Base-by-base conservation (phyloP, 2,329 filamentous ascomycete species). In the Fusarium sp. region DNA sequence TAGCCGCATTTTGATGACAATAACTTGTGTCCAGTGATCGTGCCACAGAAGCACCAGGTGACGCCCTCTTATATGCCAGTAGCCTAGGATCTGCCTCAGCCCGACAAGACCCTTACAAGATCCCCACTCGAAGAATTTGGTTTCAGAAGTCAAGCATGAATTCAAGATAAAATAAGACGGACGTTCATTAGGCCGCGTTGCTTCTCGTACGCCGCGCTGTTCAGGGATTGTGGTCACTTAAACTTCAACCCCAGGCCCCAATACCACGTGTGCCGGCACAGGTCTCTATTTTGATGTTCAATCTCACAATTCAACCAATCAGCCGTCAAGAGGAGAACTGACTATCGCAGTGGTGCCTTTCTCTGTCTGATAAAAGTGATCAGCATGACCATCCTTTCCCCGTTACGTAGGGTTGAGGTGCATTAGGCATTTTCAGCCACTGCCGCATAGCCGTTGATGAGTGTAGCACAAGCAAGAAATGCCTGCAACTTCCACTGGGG, bases 311-410 rank as follows among this genome's bases (percentile, higher is more conserved):
- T 8, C 2, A 14, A 48, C 14, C 23, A 48, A 25, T 25, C 5
- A 25, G 7, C 23, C 23, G 16, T 9, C 14, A 16, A 18, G 7
- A 16, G 2, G 3, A 18, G 43, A 8, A 5, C 43, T 25, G 5
- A 2, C 4, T 1, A 2, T 27, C 23, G 16, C 2, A 14, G 4
- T 16, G 0, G 5, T 16, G 8, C 8, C 23, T 48, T 18, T 18
- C 43, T 2, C 14, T 25, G 5, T 11, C 23, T 8, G 10, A 11
- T 27, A 0, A 11, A 48, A 5, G 4, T 2, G 7, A 2, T 20
- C 4, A 9, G 43, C 43, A 16, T 6, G 20, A 8, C 14, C 7
- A 23, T 16, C 20, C 20, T 45, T 16, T 16, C 43, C 20, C 20
- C 43, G 9, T 25, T 25, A 2, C 4, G 43, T 5, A 45, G 7